A percentile compares a stretch with the other conserved stretches of the same genome.
Evolutionary conservation across 768 basidiomycete genomes (phyloP).

Genomic region (Leccinum subgranulosum): DNA sequence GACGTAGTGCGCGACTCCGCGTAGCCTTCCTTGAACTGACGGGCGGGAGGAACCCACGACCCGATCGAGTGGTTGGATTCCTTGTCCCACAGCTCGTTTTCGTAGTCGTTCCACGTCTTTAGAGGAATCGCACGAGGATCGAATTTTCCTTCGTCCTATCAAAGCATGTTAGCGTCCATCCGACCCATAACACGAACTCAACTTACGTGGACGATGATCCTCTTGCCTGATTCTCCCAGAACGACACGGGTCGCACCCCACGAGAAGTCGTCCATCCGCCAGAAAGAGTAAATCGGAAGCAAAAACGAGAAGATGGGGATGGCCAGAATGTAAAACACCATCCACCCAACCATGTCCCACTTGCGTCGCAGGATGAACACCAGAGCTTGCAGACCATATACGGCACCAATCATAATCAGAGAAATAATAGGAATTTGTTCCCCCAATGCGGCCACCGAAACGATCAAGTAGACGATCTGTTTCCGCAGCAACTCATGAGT

Average conservation of each 20-base stretch:
- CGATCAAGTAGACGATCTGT: slow-evolving; percentile 86
- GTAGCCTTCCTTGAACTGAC: slow-evolving; percentile 69
- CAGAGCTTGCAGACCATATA: slow-evolving; percentile 91
- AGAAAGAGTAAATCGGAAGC: slow-evolving; percentile 94
- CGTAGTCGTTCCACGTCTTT: slow-evolving; percentile 96
- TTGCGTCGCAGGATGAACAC: slow-evolving; percentile 91
- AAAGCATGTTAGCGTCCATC: slow-evolving; percentile 5
- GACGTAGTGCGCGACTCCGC: slow-evolving; percentile 77
- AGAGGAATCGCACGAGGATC: slow-evolving; percentile 91
- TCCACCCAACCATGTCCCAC: slow-evolving; percentile 99
- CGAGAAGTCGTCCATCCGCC: slow-evolving; percentile 97
- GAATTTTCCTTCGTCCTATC: slow-evolving; percentile 96
- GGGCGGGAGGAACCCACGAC: slow-evolving; percentile 82
- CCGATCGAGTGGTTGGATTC: slow-evolving; percentile 95
- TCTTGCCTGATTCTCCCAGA: slow-evolving; percentile 92
- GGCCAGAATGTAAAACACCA: slow-evolving; percentile 93
- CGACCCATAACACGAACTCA: neutral
- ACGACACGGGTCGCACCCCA: slow-evolving; percentile 95
- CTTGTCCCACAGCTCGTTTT: slow-evolving; percentile 97
- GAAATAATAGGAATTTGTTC: slow-evolving; percentile 76
- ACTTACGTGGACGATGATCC: slow-evolving; percentile 89
- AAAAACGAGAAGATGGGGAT: slow-evolving; percentile 93
- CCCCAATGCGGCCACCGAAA: slow-evolving; percentile 65
- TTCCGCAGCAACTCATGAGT: slow-evolving; percentile 4
- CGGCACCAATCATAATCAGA: slow-evolving; percentile 87